Percentiles rank a stretch among this genome's conserved stretches.
Evolutionary conservation across 1,284 basidiomycete genomes (phyloP).

Genomic region (Ustilago loliicola): DNA sequence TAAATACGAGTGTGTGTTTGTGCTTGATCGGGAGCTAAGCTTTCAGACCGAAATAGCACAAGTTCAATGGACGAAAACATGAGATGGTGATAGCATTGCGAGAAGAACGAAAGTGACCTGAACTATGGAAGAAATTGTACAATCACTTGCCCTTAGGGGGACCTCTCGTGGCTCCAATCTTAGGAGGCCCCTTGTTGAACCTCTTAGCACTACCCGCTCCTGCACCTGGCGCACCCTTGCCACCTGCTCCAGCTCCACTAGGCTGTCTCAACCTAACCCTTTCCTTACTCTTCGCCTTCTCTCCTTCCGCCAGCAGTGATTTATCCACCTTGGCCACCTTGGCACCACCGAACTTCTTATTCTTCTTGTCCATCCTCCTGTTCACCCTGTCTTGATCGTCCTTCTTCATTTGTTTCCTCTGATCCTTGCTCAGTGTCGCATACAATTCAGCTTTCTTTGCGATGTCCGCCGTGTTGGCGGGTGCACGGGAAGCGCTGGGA

Average conservation of each 20-base stretch:
- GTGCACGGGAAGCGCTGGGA: slow-evolving; percentile 12
- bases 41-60: too few species aligned
- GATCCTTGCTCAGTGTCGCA: slow-evolving; percentile 56
- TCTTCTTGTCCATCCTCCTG: slow-evolving; percentile 66
- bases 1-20: too few species aligned
- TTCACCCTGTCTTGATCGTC: slow-evolving; percentile 60
- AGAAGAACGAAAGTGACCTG: too few species aligned
- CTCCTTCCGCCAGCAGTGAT: slow-evolving; percentile 32
- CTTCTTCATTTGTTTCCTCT: slow-evolving; percentile 61
- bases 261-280: slow-evolving; percentile 43
- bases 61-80: too few species aligned
- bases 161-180: slow-evolving; percentile 8
- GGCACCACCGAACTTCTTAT: slow-evolving; percentile 41
- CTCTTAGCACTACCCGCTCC: slow-evolving; percentile 19
- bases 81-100: too few species aligned
- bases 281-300: slow-evolving; percentile 48
- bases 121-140: too few species aligned
- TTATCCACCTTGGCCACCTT: slow-evolving; percentile 14
- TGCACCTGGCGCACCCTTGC: neutral
- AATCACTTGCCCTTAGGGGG: slow-evolving; percentile 13
- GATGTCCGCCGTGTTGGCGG: slow-evolving; percentile 14
- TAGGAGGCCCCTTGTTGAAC: slow-evolving; percentile 27
- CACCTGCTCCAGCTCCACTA: slow-evolving; percentile 5
- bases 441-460: slow-evolving; percentile 53
- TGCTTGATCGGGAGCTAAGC: too few species aligned